Base-by-base conservation (phyloP, 1,139 yeast species). In the Sugiyamaella japonica region DNA sequence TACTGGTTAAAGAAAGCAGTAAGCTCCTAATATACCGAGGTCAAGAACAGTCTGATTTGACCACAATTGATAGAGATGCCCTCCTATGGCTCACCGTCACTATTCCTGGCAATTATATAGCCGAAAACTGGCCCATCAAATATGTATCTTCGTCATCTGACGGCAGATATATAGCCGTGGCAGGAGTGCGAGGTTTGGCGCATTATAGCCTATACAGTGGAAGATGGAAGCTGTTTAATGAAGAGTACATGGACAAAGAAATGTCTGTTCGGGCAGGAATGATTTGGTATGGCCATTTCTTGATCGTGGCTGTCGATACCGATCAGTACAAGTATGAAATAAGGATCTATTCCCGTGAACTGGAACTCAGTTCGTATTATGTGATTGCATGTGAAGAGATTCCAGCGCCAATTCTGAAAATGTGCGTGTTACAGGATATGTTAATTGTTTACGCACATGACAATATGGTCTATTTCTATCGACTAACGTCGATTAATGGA, bases 91-190 rank as follows among this genome's bases (percentile, higher is more conserved):
- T 71, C 36, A 68, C 68, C 7, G 68, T 74, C 9, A 68, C 72
- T 7, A 61, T 74, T 15, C 77, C 77, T 1, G 69, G 73, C 2
- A 65, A 66, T 50, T 75, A 75, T 51, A 63, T 71, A 34, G 70
- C 75, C 3, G 72, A 68, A 40, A 71, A 73, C 58, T 74, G 76
- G 75, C 78, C 79, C 2, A 62, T 76, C 1, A 63, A 67, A 12
- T 68, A 67, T 42, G 72, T 71, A 1, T 63, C 73, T 20, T 59
- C 71, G 13, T 72, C 76, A 8, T 60, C 67, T 5, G 76, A 74
- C 48, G 78, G 78, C n/a, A 58, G 73, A 40, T 74, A 69, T 53
- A 65, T 75, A 8, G 79, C 78, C 0, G 65, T 76, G 9, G 74
- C 78, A 0, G 79, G 79, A 1, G 60, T 66, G 1, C 61, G 70